phyloP scores from a whole-genome alignment of 345 rosid species.

The Clausena lansium region DNA sequence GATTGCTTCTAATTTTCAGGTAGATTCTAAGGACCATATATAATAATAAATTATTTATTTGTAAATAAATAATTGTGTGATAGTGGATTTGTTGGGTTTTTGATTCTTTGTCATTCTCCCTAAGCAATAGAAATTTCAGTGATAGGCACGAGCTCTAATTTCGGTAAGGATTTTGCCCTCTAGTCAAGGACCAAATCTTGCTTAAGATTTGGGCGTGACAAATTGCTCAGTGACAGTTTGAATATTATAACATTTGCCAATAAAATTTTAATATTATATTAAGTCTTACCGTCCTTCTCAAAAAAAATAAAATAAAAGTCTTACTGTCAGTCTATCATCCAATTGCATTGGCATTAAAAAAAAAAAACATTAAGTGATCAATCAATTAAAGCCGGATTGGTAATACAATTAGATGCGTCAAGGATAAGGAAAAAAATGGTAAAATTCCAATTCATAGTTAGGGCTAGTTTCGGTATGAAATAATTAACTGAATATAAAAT shows the following conservation, averaged over 20 bases:
- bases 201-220: slow-evolving; percentile 39
- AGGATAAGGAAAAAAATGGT: not conserved
- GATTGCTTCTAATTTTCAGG: slow-evolving; percentile 50
- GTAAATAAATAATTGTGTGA: not conserved
- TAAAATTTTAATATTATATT: slow-evolving; percentile 5
- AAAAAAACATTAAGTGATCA: not conserved
- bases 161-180: slow-evolving; percentile 22
- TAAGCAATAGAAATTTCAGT: slow-evolving; percentile 18
- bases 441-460: not conserved
- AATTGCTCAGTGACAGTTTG: slow-evolving; percentile 22
- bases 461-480: no score
- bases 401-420: not conserved
- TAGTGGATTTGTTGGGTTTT: not conserved
- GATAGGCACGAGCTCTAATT: slow-evolving; percentile 28
- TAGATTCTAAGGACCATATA: slow-evolving; percentile 20
- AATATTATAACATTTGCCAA: slow-evolving; percentile 3
- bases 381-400: not conserved
- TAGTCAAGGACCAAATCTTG: slow-evolving; percentile 31
- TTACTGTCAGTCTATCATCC: not conserved
- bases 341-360: not conserved
- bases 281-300: no score
- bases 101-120: not conserved
- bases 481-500: no score
- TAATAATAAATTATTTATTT: not conserved
- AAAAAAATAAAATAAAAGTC: no score